Evolutionary conservation across 768 basidiomycete species (phyloP).

Genomic region (Clavaria fumosa): DNA sequence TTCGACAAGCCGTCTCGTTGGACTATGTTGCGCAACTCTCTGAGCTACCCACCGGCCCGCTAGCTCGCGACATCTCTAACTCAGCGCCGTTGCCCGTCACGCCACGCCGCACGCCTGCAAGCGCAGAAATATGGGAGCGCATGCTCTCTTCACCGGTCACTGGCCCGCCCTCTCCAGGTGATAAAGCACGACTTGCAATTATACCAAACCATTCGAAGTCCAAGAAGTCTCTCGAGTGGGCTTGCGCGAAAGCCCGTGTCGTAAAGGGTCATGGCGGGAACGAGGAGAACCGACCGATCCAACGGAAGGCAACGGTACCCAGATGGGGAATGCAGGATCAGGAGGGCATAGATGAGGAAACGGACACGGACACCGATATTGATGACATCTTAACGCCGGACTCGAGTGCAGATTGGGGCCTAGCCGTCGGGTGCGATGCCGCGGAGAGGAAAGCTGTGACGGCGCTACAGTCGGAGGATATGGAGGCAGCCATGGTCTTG

Average conservation of each 20-base stretch:
- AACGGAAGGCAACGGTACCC: background rate
- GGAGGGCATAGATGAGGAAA: background rate
- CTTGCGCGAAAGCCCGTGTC: constrained; percentile 28
- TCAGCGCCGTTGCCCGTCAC: background rate
- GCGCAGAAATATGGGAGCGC: constrained; percentile 9
- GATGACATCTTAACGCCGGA: constrained; percentile 5
- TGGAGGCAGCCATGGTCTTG: constrained; percentile 7
- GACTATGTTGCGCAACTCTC: constrained; percentile 20
- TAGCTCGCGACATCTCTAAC: too few relatives aligned
- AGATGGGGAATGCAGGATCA: background rate
- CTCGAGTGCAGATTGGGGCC: background rate
- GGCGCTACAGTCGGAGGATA: background rate
- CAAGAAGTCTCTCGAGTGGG: constrained; percentile 32
- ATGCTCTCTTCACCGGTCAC: constrained; percentile 28
- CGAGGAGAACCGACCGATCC: background rate
- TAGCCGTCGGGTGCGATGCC: background rate
- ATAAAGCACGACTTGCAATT: constrained; percentile 13
- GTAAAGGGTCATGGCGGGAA: background rate
- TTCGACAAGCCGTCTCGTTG: constrained; percentile 13
- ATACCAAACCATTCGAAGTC: constrained; percentile 13
- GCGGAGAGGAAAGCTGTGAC: too few relatives aligned
- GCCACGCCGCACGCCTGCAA: background rate
- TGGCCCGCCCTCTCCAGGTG: constrained; percentile 20
- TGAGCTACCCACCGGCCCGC: constrained; percentile 11
- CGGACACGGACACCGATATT: background rate